Evolutionary conservation across 1,139 yeast genomes (phyloP).

Genomic region (Diutina neorugosa): DNA sequence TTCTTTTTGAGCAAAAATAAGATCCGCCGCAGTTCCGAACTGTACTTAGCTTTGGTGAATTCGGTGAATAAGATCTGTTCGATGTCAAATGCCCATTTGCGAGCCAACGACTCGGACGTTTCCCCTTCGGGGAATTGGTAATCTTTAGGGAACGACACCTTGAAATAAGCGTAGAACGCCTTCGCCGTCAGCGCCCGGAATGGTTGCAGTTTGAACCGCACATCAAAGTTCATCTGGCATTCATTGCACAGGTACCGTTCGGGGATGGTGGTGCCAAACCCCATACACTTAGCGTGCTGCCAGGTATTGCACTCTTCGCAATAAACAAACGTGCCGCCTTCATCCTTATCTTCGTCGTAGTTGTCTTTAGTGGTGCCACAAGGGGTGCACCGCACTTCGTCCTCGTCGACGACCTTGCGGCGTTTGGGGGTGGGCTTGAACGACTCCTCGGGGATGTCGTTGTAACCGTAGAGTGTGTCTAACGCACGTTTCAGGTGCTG

Average conservation of each 20-base stretch:
- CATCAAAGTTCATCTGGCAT: conserved; percentile 10
- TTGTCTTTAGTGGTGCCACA: conserved; percentile 58
- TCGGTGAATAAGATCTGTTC: neutral
- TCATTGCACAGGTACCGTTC: conserved; percentile 21
- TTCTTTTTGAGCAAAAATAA: conserved; percentile 2
- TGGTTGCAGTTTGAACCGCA: neutral
- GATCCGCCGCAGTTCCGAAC: neutral
- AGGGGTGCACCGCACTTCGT: conserved; percentile 49
- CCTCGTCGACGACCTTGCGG: conserved; percentile 15
- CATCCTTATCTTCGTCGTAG: conserved; percentile 48
- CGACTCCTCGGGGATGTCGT: neutral
- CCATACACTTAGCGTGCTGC: conserved; percentile 77
- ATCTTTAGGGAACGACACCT: neutral
- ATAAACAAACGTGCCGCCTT: conserved; percentile 58
- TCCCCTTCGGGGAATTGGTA: neutral
- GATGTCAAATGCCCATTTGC: conserved; percentile 2
- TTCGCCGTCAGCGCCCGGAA: conserved; percentile 5
- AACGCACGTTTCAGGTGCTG: neutral
- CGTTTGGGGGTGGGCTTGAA: neutral
- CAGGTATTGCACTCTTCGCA: conserved; percentile 72
- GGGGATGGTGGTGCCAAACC: conserved; percentile 27
- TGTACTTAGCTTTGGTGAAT: neutral
- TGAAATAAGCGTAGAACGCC: neutral
- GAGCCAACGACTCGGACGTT: neutral
- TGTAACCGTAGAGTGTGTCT: neutral